phyloP scores from a whole-genome alignment of 2,329 filamentous ascomycete species.

The Verticillium isaacii region DNA sequence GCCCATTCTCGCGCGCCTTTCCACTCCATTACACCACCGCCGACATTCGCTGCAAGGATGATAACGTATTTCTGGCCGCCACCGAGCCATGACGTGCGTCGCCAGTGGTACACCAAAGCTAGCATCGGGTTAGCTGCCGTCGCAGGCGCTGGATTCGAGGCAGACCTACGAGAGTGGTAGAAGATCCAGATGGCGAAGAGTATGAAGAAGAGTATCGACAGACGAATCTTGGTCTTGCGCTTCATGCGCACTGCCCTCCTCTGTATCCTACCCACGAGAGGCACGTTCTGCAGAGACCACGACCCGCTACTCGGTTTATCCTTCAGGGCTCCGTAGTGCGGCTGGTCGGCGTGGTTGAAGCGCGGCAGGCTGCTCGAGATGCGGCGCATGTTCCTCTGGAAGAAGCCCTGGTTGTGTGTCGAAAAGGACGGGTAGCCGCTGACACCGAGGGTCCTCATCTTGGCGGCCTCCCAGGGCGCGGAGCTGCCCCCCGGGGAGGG shows the following conservation, averaged over 20 bases:
- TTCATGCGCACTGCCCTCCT: constrained; percentile 47
- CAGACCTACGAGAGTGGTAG: constrained; percentile 67
- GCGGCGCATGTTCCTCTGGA: constrained; percentile 75
- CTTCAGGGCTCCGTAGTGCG: constrained; percentile 59
- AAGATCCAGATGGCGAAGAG: constrained; percentile 60
- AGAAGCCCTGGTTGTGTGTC: constrained; percentile 80
- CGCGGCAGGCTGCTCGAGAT: constrained; percentile 75
- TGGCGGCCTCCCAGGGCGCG: constrained; percentile 79
- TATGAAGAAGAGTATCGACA: constrained; percentile 55
- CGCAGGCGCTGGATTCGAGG: not conserved
- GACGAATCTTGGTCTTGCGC: constrained; percentile 60
- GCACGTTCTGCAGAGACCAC: constrained; percentile 43
- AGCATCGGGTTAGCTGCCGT: constrained; percentile 2
- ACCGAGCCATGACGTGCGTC: constrained; percentile 68
- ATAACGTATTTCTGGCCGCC: constrained; percentile 90
- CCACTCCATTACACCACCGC: constrained; percentile 98
- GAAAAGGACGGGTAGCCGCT: constrained; percentile 75
- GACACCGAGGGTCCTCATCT: constrained; percentile 68
- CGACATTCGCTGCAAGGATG: constrained; percentile 87
- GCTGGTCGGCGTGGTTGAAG: constrained; percentile 47
- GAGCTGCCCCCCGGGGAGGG: constrained; percentile 46
- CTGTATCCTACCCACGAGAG: constrained; percentile 42
- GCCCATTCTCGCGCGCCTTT: constrained; percentile 97
- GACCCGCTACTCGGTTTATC: constrained; percentile 65
- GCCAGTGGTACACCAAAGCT: constrained; percentile 59